Base-by-base conservation (phyloP, 208 protist genomes). In the Acanthamoeba culbertsoni region DNA sequence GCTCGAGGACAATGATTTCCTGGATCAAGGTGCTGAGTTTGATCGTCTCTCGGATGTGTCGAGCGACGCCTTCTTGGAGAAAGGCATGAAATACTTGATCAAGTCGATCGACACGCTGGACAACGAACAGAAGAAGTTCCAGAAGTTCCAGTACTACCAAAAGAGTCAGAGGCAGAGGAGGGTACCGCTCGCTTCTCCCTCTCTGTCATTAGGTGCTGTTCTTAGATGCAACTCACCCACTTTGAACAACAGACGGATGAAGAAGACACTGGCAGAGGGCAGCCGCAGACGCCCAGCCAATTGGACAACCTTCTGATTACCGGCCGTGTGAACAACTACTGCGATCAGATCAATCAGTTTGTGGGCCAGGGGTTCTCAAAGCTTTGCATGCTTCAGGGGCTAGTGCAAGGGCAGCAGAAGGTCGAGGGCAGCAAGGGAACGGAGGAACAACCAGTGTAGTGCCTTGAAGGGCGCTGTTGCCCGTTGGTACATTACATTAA, bases 301-400 rank as follows among this genome's bases (percentile, higher is more conserved):
- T 92, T 97, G 23, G 95, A 96, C 46, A 62, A 68, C 23, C 77
- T 98, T 16, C 91, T 98, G 5, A 53, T 96, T 73, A 95, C 96
- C 2, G 94, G 94, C 28, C 96, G 97, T 86, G 88, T 97, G 77
- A 93, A 93, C 59, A 90, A 95, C 94, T 96, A 97, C 89, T 96
- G 94, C 94, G 75, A 97, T 35, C 95, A 97, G 88, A 93, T 97
- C 62, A 94, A 94, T 48, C 75, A 94, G 46, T 97, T 96, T 93
- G 63, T 94, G 35, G 93, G 95, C 26, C 93, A 95, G 79, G 57
- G 55, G 59, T 92, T 97, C 6, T 79, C 93, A 42, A 96, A 97
- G 93, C 94, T 97, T 26, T 96, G 75, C 91, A 82, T 97, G 16
- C 20, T 93, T 35, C 40, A 93, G 40, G 53, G 86, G 35, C 86